A percentile compares a stretch with the other conserved stretches of the same genome.
Conservation (phyloP, 495 filamentous ascomycete genomes). For the Clavariopsis aquatica region DNA sequence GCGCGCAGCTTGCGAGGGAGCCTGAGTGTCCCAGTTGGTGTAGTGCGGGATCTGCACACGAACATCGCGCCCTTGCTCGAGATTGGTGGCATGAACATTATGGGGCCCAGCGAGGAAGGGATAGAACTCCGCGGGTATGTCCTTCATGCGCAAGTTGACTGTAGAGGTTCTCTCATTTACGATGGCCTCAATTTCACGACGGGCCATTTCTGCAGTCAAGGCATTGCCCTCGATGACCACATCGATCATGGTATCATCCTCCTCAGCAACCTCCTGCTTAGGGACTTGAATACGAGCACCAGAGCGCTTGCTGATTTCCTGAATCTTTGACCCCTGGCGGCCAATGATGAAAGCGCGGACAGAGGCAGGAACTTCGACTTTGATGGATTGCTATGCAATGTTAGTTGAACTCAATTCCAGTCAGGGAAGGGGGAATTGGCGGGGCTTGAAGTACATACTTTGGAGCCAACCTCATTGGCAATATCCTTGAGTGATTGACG, state of each 20-base stretch:
- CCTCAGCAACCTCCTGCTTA: constrained; percentile 68
- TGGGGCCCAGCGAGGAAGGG: constrained; percentile 90
- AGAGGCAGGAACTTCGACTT: constrained; percentile 77
- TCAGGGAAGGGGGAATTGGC: too few species aligned
- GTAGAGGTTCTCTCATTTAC: constrained; percentile 81
- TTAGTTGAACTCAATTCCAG: constrained; percentile 4
- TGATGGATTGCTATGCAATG: constrained; percentile 62
- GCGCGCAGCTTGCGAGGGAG: constrained; percentile 66
- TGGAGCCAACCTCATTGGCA: constrained; percentile 77
- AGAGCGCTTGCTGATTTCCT: constrained; percentile 78
- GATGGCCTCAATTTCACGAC: constrained; percentile 77
- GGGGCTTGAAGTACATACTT: constrained; percentile 64
- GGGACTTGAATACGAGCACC: constrained; percentile 88
- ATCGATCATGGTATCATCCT: constrained; percentile 80
- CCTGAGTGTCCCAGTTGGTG: constrained; percentile 68
- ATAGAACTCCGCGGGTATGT: constrained; percentile 88
- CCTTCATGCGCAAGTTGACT: constrained; percentile 72
- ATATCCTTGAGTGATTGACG: constrained; percentile 83
- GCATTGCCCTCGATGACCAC: constrained; percentile 88
- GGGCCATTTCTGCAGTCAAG: constrained; percentile 76
- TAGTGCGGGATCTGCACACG: constrained; percentile 79
- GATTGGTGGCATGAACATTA: constrained; percentile 62
- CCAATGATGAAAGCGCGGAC: constrained; percentile 87
- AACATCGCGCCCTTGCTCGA: constrained; percentile 71
- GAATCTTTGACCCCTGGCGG: constrained; percentile 83